Evolutionary conservation across 148 eudicot species (phyloP).

Genomic region (Silene uniflora): DNA sequence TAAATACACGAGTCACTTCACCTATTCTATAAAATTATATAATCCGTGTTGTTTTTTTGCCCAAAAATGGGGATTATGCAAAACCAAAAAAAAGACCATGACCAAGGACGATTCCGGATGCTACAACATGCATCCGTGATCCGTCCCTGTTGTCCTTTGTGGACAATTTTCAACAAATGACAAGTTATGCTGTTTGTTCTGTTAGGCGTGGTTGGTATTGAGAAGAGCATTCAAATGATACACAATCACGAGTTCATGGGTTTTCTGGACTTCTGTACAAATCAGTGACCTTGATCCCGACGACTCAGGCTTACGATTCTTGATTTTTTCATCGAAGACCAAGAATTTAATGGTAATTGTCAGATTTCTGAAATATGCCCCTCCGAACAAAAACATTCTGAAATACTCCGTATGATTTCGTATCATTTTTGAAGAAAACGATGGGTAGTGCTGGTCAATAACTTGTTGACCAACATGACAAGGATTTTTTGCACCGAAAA

Average conservation of each 20-base stretch:
- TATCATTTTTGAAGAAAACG: neutral
- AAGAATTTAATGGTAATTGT: too few species aligned
- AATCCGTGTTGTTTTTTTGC: too few species aligned
- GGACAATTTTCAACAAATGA: neutral
- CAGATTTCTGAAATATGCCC: too few species aligned
- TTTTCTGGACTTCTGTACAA: slow-evolving; percentile 71
- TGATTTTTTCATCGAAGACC: neutral
- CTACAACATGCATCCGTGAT: too few species aligned
- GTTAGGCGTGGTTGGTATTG: slow-evolving; percentile 76
- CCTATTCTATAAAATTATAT: neutral
- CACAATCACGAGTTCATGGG: slow-evolving; percentile 78
- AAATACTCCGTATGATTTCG: too few species aligned
- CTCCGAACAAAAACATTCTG: too few species aligned
- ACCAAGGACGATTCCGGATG: neutral
- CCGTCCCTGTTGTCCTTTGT: too few species aligned
- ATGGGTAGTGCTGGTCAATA: slow-evolving; percentile 37
- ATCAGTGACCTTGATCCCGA: slow-evolving; percentile 36
- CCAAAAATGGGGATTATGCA: too few species aligned
- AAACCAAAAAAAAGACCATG: too few species aligned
- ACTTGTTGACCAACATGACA: slow-evolving; percentile 32
- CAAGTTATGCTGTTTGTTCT: neutral
- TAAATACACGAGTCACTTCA: neutral
- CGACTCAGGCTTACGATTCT: too few species aligned
- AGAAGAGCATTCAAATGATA: slow-evolving; percentile 66
- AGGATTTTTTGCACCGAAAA: neutral